Evolutionary conservation across 176 grass and related monocot species (phyloP).

Genomic region (Phoenix roebelenii): DNA sequence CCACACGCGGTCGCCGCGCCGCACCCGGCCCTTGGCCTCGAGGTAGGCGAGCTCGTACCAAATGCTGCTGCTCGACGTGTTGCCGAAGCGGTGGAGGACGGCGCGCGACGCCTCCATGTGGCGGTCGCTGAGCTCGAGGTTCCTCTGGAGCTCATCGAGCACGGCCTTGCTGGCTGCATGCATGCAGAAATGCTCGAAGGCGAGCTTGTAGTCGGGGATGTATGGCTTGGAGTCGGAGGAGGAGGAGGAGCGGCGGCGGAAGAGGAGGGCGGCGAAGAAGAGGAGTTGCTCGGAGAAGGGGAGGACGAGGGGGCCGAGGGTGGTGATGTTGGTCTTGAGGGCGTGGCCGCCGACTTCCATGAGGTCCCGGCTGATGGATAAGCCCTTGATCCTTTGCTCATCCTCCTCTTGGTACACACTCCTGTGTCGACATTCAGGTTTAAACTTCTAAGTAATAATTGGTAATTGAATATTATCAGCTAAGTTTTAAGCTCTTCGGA

Average conservation of each 20-base stretch:
- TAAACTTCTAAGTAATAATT: no score
- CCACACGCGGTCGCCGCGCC: conserved; percentile 88
- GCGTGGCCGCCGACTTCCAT: conserved; percentile 89
- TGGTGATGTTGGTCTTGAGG: conserved; percentile 99
- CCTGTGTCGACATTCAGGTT: conserved; percentile 1
- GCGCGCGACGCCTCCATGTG: conserved; percentile 89
- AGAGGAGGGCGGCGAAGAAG: conserved; percentile 86
- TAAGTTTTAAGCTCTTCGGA: no score
- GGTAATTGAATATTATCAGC: no score
- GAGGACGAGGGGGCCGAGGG: conserved; percentile 76
- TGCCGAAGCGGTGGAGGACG: conserved; percentile 88
- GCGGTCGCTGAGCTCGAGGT: conserved; percentile 57
- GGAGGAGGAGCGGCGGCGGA: conserved; percentile 72
- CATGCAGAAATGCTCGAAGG: conserved; percentile 97
- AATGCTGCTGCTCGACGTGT: conserved; percentile 94
- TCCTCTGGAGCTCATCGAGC: conserved; percentile 83
- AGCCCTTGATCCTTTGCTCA: conserved; percentile 80
- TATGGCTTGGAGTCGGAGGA: conserved; percentile 44
- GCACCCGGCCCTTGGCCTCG: conserved; percentile 83
- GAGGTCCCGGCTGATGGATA: conserved; percentile 89
- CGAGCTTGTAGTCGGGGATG: conserved; percentile 96
- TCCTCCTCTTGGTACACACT: conserved; percentile 99
- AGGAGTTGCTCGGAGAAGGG: conserved; percentile 93
- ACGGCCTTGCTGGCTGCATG: conserved; percentile 86
- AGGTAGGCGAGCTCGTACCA: conserved; percentile 97